Conservation (phyloP, 2,329 filamentous ascomycete genomes). For the Falciphora oryzae region DNA sequence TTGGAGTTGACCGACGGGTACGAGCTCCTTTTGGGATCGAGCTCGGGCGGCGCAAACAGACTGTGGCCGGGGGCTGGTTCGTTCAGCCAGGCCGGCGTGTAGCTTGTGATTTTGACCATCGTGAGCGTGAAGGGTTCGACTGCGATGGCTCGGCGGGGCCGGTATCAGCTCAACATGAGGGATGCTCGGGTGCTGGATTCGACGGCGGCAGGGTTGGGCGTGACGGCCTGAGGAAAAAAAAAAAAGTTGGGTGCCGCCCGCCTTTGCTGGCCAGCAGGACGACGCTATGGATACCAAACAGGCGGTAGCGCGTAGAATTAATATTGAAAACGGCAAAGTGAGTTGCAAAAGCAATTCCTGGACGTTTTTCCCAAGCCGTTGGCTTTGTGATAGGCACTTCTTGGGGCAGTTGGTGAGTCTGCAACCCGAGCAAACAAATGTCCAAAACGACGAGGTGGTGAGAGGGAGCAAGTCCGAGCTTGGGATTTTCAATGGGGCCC, state of each 20-base stretch:
- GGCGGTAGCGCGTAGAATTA: background rate
- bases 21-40: slow-evolving; percentile 25
- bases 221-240: background rate
- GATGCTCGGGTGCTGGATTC: background rate
- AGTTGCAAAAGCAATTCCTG: background rate
- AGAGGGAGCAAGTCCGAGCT: background rate
- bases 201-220: background rate
- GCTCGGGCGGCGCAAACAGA: slow-evolving; percentile 57
- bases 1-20: slow-evolving; percentile 29
- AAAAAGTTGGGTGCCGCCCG: background rate
- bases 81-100: slow-evolving; percentile 82
- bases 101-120: slow-evolving; percentile 84
- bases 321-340: too few relatives aligned
- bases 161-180: background rate
- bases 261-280: background rate
- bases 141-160: background rate
- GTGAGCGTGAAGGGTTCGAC: slow-evolving; percentile 16
- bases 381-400: background rate
- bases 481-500: background rate
- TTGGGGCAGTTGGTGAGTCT: background rate
- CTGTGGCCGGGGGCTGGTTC: slow-evolving; percentile 70
- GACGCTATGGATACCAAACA: background rate
- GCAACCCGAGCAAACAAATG: background rate
- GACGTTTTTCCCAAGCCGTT: background rate
- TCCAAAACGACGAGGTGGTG: background rate